These are phyloP conservation scores for Leptographium radiaticola DNA, from an alignment of 2,329 filamentous ascomycete genomes.

Conservation along the genomic window DNA sequence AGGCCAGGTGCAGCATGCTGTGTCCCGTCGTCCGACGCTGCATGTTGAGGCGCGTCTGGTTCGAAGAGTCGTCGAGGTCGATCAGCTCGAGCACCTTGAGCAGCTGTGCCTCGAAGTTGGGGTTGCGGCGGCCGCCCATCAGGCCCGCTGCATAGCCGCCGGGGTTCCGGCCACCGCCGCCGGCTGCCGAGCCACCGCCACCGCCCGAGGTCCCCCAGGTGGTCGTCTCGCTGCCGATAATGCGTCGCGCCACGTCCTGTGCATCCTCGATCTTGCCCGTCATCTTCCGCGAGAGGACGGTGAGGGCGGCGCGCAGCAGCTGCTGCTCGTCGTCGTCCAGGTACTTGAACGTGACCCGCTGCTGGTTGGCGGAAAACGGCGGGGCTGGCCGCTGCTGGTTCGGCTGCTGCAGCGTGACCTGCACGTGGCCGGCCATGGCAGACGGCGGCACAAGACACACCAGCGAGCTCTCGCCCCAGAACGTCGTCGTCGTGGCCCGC, in stretches of 20 bases:
- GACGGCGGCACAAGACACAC: constrained; percentile 68
- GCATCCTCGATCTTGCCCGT: constrained; percentile 49
- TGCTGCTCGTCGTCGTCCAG: constrained; percentile 57
- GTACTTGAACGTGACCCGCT: constrained; percentile 53
- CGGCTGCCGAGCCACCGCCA: constrained; percentile 3
- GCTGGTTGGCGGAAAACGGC: constrained; percentile 25
- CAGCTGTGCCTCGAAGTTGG: constrained; percentile 53
- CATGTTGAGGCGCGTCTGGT: constrained; percentile 54
- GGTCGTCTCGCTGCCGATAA: constrained; percentile 35
- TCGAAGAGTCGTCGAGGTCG: constrained; percentile 61
- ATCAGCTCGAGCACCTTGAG: constrained; percentile 66
- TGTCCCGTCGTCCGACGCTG: constrained; percentile 52
- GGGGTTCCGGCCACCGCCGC: constrained; percentile 17
- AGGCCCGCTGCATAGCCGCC: constrained; percentile 25
- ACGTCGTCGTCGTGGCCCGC: constrained; percentile 58
- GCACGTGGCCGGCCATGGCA: constrained; percentile 51
- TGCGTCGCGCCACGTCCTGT: constrained; percentile 46
- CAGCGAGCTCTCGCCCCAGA: constrained; percentile 67
- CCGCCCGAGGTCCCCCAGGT: constrained; percentile 29
- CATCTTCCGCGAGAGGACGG: constrained; percentile 46
- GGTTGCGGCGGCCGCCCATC: constrained; percentile 14
- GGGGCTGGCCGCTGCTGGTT: constrained; percentile 22
- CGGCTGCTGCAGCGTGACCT: constrained; percentile 53
- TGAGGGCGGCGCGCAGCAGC: constrained; percentile 54
- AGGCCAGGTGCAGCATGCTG: constrained; percentile 70